Percentiles rank a stretch among this genome's conserved stretches.
These are phyloP conservation scores for Pyrrhoderma noxium DNA, from an alignment of 1,284 basidiomycete genomes.

Conservation along the genomic window DNA sequence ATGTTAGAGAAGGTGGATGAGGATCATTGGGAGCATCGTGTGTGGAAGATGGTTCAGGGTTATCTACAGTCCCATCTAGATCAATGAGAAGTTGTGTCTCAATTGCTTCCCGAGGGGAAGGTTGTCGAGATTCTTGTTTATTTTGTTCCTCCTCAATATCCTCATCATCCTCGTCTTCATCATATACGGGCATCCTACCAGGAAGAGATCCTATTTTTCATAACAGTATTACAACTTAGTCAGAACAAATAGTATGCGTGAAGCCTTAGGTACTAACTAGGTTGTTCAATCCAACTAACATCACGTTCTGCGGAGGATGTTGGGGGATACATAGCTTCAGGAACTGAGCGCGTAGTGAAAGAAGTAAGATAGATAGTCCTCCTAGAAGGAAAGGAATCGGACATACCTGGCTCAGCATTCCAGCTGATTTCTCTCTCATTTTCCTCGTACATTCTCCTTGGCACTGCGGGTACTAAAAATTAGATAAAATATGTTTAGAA, in stretches of 20 bases:
- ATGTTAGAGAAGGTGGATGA: conserved; percentile 31
- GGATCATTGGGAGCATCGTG: too few relatives aligned
- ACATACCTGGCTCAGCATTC: conserved; percentile 59
- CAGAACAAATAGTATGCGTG: neutral
- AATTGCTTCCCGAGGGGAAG: conserved; percentile 43
- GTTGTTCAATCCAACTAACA: too few relatives aligned
- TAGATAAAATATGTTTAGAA: neutral
- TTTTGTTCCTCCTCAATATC: conserved; percentile 27
- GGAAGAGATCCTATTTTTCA: conserved; percentile 10
- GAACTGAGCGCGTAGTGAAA: conserved; percentile 26
- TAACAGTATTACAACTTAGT: neutral
- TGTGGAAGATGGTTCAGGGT: too few relatives aligned
- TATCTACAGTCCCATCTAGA: conserved; percentile 44
- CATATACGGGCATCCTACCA: conserved; percentile 47
- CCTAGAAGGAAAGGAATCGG: too few relatives aligned
- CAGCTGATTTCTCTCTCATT: conserved; percentile 64
- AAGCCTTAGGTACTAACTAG: too few relatives aligned
- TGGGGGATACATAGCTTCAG: conserved; percentile 35
- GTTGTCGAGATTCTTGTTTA: conserved; percentile 29
- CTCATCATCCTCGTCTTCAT: conserved; percentile 34
- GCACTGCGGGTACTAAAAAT: conserved; percentile 4
- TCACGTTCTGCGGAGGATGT: neutral
- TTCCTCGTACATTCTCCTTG: neutral
- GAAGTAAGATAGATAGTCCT: too few relatives aligned
- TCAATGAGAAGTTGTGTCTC: conserved; percentile 52